Conservation (phyloP, 1,139 yeast species). For the Eremothecium sinecaudum region DNA sequence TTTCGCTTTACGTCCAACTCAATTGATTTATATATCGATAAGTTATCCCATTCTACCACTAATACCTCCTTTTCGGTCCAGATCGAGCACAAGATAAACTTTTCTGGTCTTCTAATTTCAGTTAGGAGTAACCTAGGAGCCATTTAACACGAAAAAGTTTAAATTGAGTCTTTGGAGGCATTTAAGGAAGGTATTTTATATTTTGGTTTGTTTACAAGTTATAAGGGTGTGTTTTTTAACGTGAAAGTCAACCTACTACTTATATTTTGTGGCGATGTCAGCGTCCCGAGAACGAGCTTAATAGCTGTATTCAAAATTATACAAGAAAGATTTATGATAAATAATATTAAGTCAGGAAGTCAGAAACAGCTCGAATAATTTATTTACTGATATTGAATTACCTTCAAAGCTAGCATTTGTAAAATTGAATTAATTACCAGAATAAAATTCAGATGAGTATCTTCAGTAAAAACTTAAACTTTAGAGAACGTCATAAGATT, state of each 20-base stretch:
- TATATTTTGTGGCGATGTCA: not conserved
- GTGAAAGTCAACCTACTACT: not conserved
- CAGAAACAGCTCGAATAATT: too few relatives aligned
- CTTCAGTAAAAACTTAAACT: slow-evolving; percentile 3
- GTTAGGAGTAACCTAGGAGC: slow-evolving; percentile 1
- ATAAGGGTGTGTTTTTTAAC: too few relatives aligned
- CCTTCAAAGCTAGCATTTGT: not conserved
- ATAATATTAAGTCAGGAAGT: too few relatives aligned
- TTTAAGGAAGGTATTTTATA: too few relatives aligned
- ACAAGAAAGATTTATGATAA: too few relatives aligned
- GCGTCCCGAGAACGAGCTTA: too few relatives aligned
- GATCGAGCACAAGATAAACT: slow-evolving; percentile 5
- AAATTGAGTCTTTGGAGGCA: too few relatives aligned
- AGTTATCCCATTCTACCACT: slow-evolving; percentile 6
- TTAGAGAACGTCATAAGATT: slow-evolving; percentile 4
- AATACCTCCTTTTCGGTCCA: slow-evolving; percentile 1
- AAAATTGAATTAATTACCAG: not conserved
- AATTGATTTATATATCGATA: not conserved
- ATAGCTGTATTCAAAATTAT: too few relatives aligned
- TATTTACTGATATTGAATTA: not conserved
- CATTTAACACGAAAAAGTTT: too few relatives aligned
- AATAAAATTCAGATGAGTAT: slow-evolving; percentile 1
- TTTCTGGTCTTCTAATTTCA: slow-evolving; percentile 6
- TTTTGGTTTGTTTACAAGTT: too few relatives aligned
- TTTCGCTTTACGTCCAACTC: not conserved